Evolutionary conservation across 169 alveolate species (phyloP).

Genomic region (Sarcocystis neurona): DNA sequence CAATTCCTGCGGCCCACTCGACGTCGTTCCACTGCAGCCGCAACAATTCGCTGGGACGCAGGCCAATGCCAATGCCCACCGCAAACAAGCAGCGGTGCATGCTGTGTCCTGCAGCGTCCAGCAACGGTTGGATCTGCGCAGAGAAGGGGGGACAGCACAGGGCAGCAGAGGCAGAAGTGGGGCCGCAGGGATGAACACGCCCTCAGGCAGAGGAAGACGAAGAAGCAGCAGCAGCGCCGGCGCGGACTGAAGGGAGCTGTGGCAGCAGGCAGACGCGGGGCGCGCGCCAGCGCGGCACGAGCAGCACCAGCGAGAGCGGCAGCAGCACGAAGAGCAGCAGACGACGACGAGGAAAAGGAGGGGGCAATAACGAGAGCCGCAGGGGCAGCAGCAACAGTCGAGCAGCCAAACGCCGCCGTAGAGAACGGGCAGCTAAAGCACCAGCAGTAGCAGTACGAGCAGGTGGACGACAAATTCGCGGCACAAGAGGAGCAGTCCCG

Average conservation of each 20-base stretch:
- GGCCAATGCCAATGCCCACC: slow-evolving; percentile 75
- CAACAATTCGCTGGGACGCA: slow-evolving; percentile 74
- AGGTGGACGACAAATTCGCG: too few relatives aligned
- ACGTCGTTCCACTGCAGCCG: slow-evolving; percentile 74
- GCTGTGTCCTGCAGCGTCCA: slow-evolving; percentile 64
- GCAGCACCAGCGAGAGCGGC: not conserved
- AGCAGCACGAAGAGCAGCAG: not conserved
- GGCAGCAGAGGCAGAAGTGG: not conserved
- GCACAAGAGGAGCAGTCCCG: not conserved
- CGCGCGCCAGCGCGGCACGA: not conserved
- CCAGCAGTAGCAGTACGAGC: not conserved
- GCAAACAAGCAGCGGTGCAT: slow-evolving; percentile 75
- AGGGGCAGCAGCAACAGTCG: not conserved
- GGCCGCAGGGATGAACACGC: too few relatives aligned
- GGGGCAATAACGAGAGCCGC: not conserved
- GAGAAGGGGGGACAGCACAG: not conserved
- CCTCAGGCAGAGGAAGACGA: too few relatives aligned
- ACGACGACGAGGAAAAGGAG: not conserved
- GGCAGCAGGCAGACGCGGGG: too few relatives aligned
- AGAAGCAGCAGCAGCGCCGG: too few relatives aligned
- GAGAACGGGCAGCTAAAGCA: not conserved
- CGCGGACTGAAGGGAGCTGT: too few relatives aligned
- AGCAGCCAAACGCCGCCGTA: not conserved
- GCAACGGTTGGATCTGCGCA: slow-evolving; percentile 66
- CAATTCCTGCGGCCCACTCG: slow-evolving; percentile 66